phyloP scores from a whole-genome alignment of 2,329 filamentous ascomycete species.

The Colletotrichum karsti region DNA sequence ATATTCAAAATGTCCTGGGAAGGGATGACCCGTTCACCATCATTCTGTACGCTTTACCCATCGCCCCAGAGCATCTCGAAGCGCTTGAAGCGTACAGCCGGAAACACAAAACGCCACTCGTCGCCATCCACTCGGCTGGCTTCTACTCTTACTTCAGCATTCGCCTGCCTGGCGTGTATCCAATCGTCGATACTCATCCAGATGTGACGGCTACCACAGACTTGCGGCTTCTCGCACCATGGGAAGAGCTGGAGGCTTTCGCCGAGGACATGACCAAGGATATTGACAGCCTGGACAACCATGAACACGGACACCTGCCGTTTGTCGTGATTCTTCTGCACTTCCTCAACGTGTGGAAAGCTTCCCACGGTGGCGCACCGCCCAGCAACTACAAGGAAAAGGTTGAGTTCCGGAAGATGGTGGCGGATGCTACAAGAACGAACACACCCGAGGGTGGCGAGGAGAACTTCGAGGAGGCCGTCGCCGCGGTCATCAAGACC shows the following conservation, averaged over 20 bases:
- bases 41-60: slow-evolving; percentile 63
- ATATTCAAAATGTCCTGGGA: slow-evolving; percentile 52
- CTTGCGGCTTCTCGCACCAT: slow-evolving; percentile 83
- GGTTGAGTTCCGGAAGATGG: slow-evolving; percentile 77
- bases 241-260: slow-evolving; percentile 81
- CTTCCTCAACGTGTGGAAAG: slow-evolving; percentile 84
- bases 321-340: slow-evolving; percentile 85
- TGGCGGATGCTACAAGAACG: slow-evolving; percentile 73
- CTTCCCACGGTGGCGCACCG: slow-evolving; percentile 69
- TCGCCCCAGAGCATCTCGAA: slow-evolving; percentile 51
- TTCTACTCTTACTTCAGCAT: slow-evolving; percentile 93
- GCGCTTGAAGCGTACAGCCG: slow-evolving; percentile 56
- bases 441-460: slow-evolving; percentile 86
- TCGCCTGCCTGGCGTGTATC: slow-evolving; percentile 79
- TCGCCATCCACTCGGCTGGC: slow-evolving; percentile 88
- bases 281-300: slow-evolving; percentile 75
- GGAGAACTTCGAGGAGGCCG: slow-evolving; percentile 96
- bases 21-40: slow-evolving; percentile 56
- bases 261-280: slow-evolving; percentile 71
- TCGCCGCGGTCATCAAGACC: slow-evolving; percentile 87
- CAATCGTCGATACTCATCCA: slow-evolving; percentile 95
- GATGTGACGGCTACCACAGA: slow-evolving; percentile 87
- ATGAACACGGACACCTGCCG: slow-evolving; percentile 91
- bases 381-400: slow-evolving; percentile 88
- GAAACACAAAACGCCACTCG: slow-evolving; percentile 73